Evolutionary conservation across 306 rosid genomes (phyloP).

Genomic region (Acacia acuminata): DNA sequence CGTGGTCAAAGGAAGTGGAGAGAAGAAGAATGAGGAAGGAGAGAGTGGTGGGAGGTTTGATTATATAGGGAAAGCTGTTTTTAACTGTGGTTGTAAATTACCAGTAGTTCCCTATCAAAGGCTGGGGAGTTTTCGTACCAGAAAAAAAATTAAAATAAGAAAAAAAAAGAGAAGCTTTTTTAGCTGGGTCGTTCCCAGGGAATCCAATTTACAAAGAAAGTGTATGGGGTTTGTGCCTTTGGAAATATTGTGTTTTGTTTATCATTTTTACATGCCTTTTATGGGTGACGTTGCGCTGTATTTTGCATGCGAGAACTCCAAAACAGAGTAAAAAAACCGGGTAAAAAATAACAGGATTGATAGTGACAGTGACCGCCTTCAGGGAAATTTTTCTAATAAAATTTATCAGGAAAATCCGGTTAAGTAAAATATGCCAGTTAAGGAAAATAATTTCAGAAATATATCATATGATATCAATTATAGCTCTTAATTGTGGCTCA

Average conservation of each 20-base stretch:
- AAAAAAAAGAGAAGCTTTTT: neutral
- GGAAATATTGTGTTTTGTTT: neutral
- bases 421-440: no score
- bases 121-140: neutral
- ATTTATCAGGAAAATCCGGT: no score
- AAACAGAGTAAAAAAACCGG: neutral
- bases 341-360: neutral
- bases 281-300: neutral
- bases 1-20: neutral
- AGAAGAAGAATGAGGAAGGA: neutral
- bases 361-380: neutral
- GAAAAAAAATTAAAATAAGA: neutral
- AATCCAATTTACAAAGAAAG: conserved; percentile 28
- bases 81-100: conserved; percentile 31
- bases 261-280: neutral
- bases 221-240: conserved; percentile 33
- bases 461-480: no score
- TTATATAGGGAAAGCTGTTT: conserved; percentile 41
- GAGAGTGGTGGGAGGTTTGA: conserved; percentile 13
- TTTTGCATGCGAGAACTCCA: neutral
- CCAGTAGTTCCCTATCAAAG: neutral
- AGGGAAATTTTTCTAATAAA: neutral
- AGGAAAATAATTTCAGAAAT: no score
- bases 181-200: conserved; percentile 6
- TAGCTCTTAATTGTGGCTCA: no score